These are phyloP conservation scores for Syzygium jambos DNA, from an alignment of 345 rosid genomes.

Conservation along the genomic window DNA sequence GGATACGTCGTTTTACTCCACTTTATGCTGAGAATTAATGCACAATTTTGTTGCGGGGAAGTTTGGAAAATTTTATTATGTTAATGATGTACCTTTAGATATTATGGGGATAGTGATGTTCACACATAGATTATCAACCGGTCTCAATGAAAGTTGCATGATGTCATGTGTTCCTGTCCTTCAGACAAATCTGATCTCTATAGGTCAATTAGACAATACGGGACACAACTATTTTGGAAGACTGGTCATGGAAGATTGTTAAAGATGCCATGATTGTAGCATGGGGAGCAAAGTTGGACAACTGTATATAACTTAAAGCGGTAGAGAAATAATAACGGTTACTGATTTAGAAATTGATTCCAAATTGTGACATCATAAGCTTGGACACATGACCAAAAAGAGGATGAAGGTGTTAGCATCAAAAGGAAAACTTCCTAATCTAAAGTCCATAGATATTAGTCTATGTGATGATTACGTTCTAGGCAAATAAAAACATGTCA, in stretches of 20 bases:
- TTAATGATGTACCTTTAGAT: background rate
- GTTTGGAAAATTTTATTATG: background rate
- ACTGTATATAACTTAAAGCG: background rate
- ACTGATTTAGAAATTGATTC: no score
- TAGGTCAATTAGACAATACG: background rate
- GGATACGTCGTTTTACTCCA: background rate
- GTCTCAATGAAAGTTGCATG: background rate
- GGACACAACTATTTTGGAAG: background rate
- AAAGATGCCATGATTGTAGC: background rate
- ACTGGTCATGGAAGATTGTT: background rate
- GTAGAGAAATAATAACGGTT: background rate
- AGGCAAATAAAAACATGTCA: background rate
- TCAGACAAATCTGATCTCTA: background rate
- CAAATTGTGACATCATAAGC: background rate
- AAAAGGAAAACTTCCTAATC: background rate
- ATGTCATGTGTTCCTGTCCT: background rate
- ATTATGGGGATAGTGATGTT: background rate
- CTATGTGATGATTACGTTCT: background rate
- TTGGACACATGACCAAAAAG: background rate
- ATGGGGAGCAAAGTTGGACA: background rate
- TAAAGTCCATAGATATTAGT: background rate
- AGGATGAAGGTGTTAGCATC: background rate
- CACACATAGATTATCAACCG: accelerated
- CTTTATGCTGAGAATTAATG: background rate
- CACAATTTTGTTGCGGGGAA: background rate